phyloP scores from a whole-genome alignment of 495 filamentous ascomycete species.

The Aspergillus sclerotioniger region DNA sequence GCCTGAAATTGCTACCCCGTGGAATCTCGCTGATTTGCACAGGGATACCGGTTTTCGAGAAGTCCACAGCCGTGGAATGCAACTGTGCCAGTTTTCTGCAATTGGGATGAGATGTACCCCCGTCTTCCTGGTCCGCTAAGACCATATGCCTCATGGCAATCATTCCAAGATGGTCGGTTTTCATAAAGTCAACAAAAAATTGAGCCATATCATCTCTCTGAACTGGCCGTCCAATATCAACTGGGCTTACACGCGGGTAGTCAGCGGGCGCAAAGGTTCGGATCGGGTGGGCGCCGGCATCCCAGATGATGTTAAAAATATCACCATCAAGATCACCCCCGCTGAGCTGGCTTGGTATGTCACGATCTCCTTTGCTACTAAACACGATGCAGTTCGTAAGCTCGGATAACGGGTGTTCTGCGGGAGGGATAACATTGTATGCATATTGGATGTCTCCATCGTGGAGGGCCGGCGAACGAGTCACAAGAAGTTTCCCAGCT shows the following conservation, averaged over 20 bases:
- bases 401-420: slow-evolving; percentile 54
- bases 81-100: slow-evolving; percentile 66
- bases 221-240: slow-evolving; percentile 57
- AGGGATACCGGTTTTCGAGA: slow-evolving; percentile 72
- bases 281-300: slow-evolving; percentile 42
- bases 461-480: slow-evolving; percentile 72
- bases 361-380: slow-evolving; percentile 63
- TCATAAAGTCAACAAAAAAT: slow-evolving; percentile 81
- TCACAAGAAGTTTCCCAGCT: slow-evolving; percentile 52
- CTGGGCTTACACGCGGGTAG: slow-evolving; percentile 56
- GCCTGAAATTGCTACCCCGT: slow-evolving; percentile 37
- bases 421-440: slow-evolving; percentile 52
- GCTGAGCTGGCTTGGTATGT: slow-evolving; percentile 71
- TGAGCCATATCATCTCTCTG: slow-evolving; percentile 61
- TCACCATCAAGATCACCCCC: slow-evolving; percentile 86
- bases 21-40: slow-evolving; percentile 50
- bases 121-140: slow-evolving; percentile 57
- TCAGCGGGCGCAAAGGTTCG: slow-evolving; percentile 56
- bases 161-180: slow-evolving; percentile 66
- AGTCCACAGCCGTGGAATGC: slow-evolving; percentile 79
- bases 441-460: slow-evolving; percentile 75
- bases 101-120: slow-evolving; percentile 54
- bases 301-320: slow-evolving; percentile 72
- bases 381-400: slow-evolving; percentile 77
- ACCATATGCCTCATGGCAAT: slow-evolving; percentile 68